These are phyloP conservation scores for Acanthochlamys bracteata DNA, from an alignment of 106 monocot genomes.

Conservation along the genomic window DNA sequence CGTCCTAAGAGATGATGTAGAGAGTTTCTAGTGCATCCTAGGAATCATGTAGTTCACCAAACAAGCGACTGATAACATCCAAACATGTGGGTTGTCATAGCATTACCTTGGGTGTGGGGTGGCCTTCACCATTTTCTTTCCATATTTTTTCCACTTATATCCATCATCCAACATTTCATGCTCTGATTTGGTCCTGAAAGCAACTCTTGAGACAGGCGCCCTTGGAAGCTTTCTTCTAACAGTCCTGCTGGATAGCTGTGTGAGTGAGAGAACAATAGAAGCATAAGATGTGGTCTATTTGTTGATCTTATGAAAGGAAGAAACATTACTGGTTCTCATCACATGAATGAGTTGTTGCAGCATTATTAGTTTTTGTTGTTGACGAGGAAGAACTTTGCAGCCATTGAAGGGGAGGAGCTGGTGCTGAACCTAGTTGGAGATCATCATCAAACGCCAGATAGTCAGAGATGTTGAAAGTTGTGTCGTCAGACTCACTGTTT, in stretches of 20 bases:
- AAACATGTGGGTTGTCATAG: neutral
- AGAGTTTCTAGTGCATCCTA: neutral
- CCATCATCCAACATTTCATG: conserved; percentile 5
- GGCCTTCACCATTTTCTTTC: neutral
- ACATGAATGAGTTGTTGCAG: neutral
- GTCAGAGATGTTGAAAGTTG: neutral
- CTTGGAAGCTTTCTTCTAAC: neutral
- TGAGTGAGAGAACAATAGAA: neutral
- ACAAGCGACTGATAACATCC: too few species aligned
- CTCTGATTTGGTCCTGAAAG: neutral
- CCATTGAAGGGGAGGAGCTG: neutral
- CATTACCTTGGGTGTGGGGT: neutral
- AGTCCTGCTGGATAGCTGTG: neutral
- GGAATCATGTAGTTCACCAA: neutral
- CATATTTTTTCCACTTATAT: conserved; percentile 1
- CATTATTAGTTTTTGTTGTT: neutral
- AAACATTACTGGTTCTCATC: neutral
- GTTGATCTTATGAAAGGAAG: neutral
- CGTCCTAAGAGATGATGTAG: too few species aligned
- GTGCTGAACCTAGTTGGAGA: neutral
- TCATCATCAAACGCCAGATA: neutral
- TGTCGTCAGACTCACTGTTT: neutral
- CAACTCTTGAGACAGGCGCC: neutral
- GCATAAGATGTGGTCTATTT: neutral
- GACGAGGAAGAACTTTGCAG: neutral